Evolutionary conservation across 2,329 filamentous ascomycete species (phyloP), one percentile per base, ranked within the genome.

Genomic region (Nakataea oryzae): DNA sequence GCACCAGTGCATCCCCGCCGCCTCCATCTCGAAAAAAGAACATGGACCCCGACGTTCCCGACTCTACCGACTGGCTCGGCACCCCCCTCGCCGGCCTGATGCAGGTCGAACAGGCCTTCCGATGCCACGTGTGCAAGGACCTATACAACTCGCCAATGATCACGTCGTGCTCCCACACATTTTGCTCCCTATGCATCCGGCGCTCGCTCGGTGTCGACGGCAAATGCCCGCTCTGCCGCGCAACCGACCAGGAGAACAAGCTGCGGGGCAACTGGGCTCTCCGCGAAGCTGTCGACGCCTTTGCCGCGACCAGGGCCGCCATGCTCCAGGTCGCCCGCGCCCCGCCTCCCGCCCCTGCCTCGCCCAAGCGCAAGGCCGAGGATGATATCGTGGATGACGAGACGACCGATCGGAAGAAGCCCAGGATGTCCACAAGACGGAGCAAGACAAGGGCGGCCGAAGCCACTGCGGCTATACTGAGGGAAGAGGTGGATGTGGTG

Each of bases 91-190:
- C 84, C 21, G 78, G 78, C 17, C 82, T 96, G 62, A 80, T 86
- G 58, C 78, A 83, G 17, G 84, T 99, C 65, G 95, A 99, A 70
- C 86, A 89, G 64, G 86, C 92, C 3, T 81, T 99, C 26, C 90
- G 95, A 68, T 99, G 95, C 75, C 91, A 97, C 74, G 90, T 99
- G 64, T 99, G 95, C 84, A 97, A 97, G 73, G 96, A 99, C 74
- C 96, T 97, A 75, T 97, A 90, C 78, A 86, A 86, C 64, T 96
- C 92, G 60, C 95, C 95, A 0, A 95, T 99, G 84, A 88, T 97
- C 65, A 99, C 95, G 0, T 90, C 90, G 1, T 99, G 95, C 76
- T 89, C 86, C 61, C 95, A 99, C 73, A 97, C 95, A 0, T 99
- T 99, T 71, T 99, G 95, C 79, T 97, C 93, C 8, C 78, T 96